Percentiles rank a stretch among this genome's conserved stretches.
Conservation (phyloP, 192 early-diverging fungal genomes). For the Coemansia reversa region DNA sequence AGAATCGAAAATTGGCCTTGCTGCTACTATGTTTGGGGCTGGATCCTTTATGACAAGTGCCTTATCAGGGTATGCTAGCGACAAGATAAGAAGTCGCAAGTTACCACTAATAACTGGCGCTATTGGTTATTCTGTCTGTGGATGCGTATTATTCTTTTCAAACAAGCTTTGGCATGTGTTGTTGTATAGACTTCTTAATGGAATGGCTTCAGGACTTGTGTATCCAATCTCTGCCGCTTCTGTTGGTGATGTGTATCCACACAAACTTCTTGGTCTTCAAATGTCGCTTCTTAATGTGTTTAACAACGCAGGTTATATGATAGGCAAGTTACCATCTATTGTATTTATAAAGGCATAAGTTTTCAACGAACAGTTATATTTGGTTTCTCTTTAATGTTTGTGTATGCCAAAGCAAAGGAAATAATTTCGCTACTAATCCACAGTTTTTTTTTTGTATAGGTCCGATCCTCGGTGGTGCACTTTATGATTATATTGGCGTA, state of each 20-base stretch:
- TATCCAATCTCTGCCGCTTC: slow-evolving; percentile 36
- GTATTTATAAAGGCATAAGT: background rate
- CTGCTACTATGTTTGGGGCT: slow-evolving; percentile 39
- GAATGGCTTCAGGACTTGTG: slow-evolving; percentile 40
- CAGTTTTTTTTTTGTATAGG: slow-evolving; percentile 2
- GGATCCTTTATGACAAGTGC: slow-evolving; percentile 39
- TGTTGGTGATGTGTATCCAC: slow-evolving; percentile 43
- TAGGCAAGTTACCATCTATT: slow-evolving; percentile 12
- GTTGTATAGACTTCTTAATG: slow-evolving; percentile 41
- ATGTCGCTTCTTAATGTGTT: slow-evolving; percentile 39
- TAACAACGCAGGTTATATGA: slow-evolving; percentile 35
- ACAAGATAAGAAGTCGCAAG: slow-evolving; percentile 36
- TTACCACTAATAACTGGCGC: slow-evolving; percentile 33
- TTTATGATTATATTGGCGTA: slow-evolving; percentile 36
- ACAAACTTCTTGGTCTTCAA: slow-evolving; percentile 38
- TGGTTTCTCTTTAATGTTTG: too few relatives aligned
- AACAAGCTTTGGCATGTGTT: slow-evolving; percentile 41
- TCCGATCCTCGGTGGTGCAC: slow-evolving; percentile 29
- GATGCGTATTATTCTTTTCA: slow-evolving; percentile 32
- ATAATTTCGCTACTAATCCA: background rate
- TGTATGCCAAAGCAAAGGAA: background rate
- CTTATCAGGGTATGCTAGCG: slow-evolving; percentile 38
- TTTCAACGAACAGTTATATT: too few relatives aligned
- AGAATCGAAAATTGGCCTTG: slow-evolving; percentile 33
- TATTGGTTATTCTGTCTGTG: slow-evolving; percentile 23